A percentile compares a stretch with the other conserved stretches of the same genome.
phyloP scores from a whole-genome alignment of 2,329 filamentous ascomycete species.

The Fusarium sp. region DNA sequence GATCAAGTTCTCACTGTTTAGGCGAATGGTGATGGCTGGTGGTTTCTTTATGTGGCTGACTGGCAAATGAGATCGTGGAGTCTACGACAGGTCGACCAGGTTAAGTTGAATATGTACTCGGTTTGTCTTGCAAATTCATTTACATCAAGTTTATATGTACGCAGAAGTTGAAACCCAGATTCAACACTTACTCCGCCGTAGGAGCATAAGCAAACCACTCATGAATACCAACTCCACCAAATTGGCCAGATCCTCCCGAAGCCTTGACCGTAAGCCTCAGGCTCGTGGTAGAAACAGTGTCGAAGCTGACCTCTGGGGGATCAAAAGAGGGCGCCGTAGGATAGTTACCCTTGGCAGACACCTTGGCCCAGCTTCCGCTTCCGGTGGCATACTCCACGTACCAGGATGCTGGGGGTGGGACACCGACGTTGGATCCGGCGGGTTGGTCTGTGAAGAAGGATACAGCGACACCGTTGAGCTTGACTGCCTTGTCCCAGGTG shows the following conservation, averaged over 20 bases:
- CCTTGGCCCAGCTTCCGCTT: conserved; percentile 32
- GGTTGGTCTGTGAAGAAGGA: conserved; percentile 49
- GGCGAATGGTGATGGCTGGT: neutral
- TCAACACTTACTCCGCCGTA: neutral
- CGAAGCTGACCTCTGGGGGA: conserved; percentile 6
- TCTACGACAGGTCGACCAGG: neutral
- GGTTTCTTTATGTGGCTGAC: neutral
- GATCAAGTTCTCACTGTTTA: neutral
- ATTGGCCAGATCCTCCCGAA: conserved; percentile 10
- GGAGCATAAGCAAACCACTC: conserved; percentile 21
- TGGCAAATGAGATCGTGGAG: neutral
- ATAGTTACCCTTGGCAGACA: neutral
- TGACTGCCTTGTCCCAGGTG: conserved; percentile 46
- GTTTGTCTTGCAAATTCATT: neutral
- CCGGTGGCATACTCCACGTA: conserved; percentile 41
- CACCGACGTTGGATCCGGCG: conserved; percentile 45
- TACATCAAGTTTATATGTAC: neutral
- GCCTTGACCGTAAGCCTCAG: conserved; percentile 8
- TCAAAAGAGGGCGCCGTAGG: neutral
- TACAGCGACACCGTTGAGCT: conserved; percentile 47
- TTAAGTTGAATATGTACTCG: neutral
- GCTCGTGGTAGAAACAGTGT: conserved; percentile 35
- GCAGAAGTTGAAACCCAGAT: neutral
- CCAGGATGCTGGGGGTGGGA: conserved; percentile 47
- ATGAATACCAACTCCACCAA: conserved; percentile 14